Evolutionary conservation across 768 basidiomycete species (phyloP).

Genomic region (Infundibulicybe gibba): DNA sequence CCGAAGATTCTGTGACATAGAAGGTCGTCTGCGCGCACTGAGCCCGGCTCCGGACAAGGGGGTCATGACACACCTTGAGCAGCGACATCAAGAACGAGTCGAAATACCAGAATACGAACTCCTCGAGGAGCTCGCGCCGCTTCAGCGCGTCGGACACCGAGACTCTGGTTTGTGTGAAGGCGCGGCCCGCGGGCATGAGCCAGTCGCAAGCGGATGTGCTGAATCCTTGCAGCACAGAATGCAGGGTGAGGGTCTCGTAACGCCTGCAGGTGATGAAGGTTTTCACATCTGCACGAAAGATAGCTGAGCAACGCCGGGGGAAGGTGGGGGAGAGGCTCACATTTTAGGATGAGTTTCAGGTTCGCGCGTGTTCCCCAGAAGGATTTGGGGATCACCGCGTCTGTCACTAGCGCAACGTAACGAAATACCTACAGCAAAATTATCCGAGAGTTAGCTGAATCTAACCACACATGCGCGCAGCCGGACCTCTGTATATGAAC

Average conservation of each 20-base stretch:
- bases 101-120: conserved; percentile 94
- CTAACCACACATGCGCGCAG: too few relatives aligned
- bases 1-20: conserved; percentile 90
- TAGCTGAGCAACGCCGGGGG: not conserved
- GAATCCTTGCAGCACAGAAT: conserved; percentile 74
- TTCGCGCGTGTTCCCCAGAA: conserved; percentile 81
- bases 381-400: conserved; percentile 63
- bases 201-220: conserved; percentile 75
- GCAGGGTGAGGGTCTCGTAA: conserved; percentile 79
- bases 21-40: conserved; percentile 72
- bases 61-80: conserved; percentile 53
- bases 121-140: conserved; percentile 76
- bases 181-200: conserved; percentile 51
- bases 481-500: conserved; percentile 57
- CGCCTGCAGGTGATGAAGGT: conserved; percentile 72
- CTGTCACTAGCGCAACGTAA: conserved; percentile 61
- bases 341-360: conserved; percentile 47
- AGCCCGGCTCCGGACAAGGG: not conserved
- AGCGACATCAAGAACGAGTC: conserved; percentile 80
- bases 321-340: conserved; percentile 33
- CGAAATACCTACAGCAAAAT: conserved; percentile 54
- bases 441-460: too few relatives aligned
- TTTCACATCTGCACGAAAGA: conserved; percentile 53
- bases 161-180: conserved; percentile 40
- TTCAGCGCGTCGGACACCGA: conserved; percentile 69